phyloP scores from a whole-genome alignment of 116 monocot genomes.

The Posidonia oceanica region DNA sequence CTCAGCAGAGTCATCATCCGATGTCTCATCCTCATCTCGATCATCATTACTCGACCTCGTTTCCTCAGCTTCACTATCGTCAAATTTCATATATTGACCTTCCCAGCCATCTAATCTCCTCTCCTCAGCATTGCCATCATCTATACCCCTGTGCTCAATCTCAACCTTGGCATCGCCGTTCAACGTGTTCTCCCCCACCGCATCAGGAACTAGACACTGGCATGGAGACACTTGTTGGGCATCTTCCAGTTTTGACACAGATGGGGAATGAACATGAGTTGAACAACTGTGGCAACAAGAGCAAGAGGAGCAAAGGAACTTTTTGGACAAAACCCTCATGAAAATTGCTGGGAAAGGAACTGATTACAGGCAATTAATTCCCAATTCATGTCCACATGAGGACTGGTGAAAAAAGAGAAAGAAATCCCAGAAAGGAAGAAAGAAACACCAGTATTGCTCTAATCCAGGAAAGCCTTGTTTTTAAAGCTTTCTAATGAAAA shows the following conservation, averaged over 20 bases:
- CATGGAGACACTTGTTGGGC: constrained; percentile 5
- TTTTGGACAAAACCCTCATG: constrained; percentile 13
- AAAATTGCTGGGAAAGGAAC: background rate
- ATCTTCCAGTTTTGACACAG: constrained; percentile 11
- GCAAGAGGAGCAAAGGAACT: constrained; percentile 10
- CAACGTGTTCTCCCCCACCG: background rate
- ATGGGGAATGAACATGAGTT: background rate
- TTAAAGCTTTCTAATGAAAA: background rate
- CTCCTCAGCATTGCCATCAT: background rate
- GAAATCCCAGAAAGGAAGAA: background rate
- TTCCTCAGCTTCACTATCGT: too few species aligned
- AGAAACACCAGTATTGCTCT: too few species aligned
- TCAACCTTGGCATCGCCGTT: constrained; percentile 6
- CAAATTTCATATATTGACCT: background rate
- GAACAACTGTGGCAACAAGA: background rate
- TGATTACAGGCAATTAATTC: background rate
- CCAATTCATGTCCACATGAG: background rate
- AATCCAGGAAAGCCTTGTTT: background rate
- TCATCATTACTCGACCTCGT: too few species aligned
- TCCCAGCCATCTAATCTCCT: background rate
- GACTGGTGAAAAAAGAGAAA: background rate
- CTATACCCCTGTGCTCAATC: background rate
- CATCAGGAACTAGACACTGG: background rate
- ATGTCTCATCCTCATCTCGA: background rate
- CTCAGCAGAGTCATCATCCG: background rate